Conservation (phyloP, 768 basidiomycete genomes). For the Phlebiopsis gigantea region DNA sequence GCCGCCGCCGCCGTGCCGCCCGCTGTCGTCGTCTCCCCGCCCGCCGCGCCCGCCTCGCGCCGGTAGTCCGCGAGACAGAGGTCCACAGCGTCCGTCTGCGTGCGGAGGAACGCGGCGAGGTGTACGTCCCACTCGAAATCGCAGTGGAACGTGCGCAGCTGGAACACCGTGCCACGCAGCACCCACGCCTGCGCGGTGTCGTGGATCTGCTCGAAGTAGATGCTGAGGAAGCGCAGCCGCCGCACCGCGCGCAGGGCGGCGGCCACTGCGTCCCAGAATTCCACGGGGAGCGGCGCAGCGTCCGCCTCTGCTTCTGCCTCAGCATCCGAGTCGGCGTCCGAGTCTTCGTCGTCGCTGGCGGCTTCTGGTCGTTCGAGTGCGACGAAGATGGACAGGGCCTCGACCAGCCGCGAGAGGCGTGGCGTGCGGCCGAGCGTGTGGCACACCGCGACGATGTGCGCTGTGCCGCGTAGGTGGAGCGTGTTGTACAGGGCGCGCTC, state of each 20-base stretch:
- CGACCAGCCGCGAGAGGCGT: constrained; percentile 47
- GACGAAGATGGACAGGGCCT: constrained; percentile 47
- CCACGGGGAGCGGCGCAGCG: constrained; percentile 24
- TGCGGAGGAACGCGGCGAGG: constrained; percentile 48
- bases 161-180: constrained; percentile 40
- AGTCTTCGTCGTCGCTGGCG: background rate
- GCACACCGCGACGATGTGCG: constrained; percentile 40
- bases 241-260: constrained; percentile 42
- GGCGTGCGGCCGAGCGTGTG: constrained; percentile 38
- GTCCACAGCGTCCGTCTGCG: constrained; percentile 43
- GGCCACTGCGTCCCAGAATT: constrained; percentile 48
- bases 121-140: constrained; percentile 60
- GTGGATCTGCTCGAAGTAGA: constrained; percentile 31
- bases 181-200: constrained; percentile 33
- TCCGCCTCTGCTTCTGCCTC: constrained; percentile 22
- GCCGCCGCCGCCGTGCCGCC: no score
- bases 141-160: constrained; percentile 56
- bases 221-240: constrained; percentile 46
- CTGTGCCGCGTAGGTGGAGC: constrained; percentile 39
- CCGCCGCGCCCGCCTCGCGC: constrained; percentile 7
- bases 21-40: no score
- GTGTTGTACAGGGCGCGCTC: constrained; percentile 59
- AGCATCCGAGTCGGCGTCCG: constrained; percentile 17
- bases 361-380: constrained; percentile 20
- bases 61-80: constrained; percentile 37